phyloP scores from a whole-genome alignment of 2,329 filamentous ascomycete genomes.

The Penicillium rolfsii region DNA sequence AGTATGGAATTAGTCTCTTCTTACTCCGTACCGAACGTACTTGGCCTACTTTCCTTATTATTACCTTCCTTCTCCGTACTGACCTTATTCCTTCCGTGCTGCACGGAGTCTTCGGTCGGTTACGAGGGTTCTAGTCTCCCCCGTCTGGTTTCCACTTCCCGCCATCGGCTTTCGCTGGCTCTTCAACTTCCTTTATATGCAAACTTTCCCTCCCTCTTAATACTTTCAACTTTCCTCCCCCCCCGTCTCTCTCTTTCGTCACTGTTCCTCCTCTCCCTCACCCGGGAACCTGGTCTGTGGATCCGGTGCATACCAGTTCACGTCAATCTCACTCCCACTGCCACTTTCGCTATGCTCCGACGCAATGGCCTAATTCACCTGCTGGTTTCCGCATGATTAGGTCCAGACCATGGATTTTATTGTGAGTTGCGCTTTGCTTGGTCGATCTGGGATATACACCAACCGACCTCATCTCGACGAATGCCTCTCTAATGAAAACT shows the following conservation, averaged over 20 bases:
- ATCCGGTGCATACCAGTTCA: constrained; percentile 25
- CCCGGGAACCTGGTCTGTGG: constrained; percentile 26
- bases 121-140: background rate
- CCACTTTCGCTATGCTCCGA: constrained; percentile 32
- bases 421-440: constrained; percentile 37
- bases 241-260: constrained; percentile 14
- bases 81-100: background rate
- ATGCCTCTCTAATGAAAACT: background rate
- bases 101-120: background rate
- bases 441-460: background rate
- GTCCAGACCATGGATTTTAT: constrained; percentile 49
- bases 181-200: background rate
- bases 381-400: constrained; percentile 31
- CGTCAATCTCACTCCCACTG: constrained; percentile 24
- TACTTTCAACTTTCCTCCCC: constrained; percentile 3
- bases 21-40: too few species aligned
- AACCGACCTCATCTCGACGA: background rate
- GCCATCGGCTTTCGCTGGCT: background rate
- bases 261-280: background rate
- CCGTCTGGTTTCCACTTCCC: background rate
- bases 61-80: too few species aligned
- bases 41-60: too few species aligned
- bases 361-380: constrained; percentile 35
- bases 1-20: background rate
- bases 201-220: background rate